These are phyloP conservation scores for Solanum boliviense DNA, from an alignment of 257 asterid genomes.

Conservation along the genomic window DNA sequence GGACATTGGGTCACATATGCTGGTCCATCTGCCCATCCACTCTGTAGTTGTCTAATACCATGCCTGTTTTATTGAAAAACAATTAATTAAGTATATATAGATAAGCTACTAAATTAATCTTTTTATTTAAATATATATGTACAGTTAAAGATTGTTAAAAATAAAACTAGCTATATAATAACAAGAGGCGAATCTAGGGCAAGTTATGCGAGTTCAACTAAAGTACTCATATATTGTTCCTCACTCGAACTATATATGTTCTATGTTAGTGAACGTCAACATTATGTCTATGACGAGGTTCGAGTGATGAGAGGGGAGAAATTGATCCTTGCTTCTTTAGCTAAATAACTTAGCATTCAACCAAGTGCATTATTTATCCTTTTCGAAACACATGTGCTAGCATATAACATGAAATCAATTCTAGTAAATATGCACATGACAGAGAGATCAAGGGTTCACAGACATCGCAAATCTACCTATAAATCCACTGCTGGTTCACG, in stretches of 20 bases:
- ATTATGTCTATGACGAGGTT: neutral
- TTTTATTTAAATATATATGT: neutral
- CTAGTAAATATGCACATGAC: neutral
- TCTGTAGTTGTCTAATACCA: slow-evolving; percentile 45
- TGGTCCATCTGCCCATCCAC: slow-evolving; percentile 76
- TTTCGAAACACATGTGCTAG: neutral
- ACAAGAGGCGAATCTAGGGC: neutral
- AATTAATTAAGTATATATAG: neutral
- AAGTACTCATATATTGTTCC: neutral
- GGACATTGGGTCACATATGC: slow-evolving; percentile 61
- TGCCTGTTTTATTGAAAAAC: slow-evolving; percentile 27
- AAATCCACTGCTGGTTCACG: neutral
- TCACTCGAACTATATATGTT: neutral
- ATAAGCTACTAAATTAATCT: too few species aligned
- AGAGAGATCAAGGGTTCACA: neutral
- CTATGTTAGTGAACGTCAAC: neutral
- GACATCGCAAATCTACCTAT: neutral
- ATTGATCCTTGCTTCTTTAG: neutral
- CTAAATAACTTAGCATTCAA: neutral
- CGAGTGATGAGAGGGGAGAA: neutral
- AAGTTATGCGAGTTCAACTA: neutral
- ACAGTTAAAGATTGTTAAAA: neutral
- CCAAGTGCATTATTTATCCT: neutral
- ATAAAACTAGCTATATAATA: neutral
- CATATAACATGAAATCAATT: neutral